These are phyloP conservation scores for Xylaria sp. DNA, from an alignment of 2,329 filamentous ascomycete genomes.

Conservation along the genomic window DNA sequence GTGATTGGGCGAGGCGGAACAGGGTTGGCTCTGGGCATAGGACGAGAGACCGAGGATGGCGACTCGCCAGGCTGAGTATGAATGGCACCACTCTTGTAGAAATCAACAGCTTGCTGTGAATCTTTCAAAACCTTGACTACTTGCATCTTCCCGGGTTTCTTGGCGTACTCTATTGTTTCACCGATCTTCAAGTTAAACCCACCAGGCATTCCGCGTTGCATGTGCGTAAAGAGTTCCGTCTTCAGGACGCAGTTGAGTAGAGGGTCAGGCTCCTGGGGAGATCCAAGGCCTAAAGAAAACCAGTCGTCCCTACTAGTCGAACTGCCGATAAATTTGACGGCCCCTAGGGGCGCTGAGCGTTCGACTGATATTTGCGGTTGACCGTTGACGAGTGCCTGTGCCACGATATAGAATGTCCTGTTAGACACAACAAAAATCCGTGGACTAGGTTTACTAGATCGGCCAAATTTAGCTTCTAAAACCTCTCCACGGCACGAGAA, in stretches of 20 bases:
- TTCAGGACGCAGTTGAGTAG: constrained; percentile 93
- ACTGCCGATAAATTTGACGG: constrained; percentile 86
- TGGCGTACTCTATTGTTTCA: constrained; percentile 93
- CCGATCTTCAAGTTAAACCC: constrained; percentile 84
- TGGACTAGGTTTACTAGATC: constrained; percentile 92
- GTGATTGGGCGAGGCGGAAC: constrained; percentile 91
- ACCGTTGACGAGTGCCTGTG: constrained; percentile 83
- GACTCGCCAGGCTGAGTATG: constrained; percentile 89
- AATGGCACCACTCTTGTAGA: constrained; percentile 93
- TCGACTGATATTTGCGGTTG: constrained; percentile 86
- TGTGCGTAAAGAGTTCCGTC: constrained; percentile 95
- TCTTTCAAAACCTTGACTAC: constrained; percentile 92
- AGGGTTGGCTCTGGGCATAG: constrained; percentile 88
- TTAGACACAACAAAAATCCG: constrained; percentile 86
- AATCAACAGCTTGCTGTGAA: constrained; percentile 78
- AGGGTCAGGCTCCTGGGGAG: constrained; percentile 91
- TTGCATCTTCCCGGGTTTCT: constrained; percentile 94
- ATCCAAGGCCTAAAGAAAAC: constrained; percentile 93
- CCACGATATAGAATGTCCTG: constrained; percentile 88
- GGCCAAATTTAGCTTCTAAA: constrained; percentile 92
- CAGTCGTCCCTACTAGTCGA: constrained; percentile 92
- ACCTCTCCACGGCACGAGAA: constrained; percentile 95
- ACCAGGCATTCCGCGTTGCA: constrained; percentile 82
- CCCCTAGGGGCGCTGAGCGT: constrained; percentile 81
- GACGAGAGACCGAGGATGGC: constrained; percentile 81